phyloP scores from a whole-genome alignment of 257 asterid species.

The Ligustrum vulgare region DNA sequence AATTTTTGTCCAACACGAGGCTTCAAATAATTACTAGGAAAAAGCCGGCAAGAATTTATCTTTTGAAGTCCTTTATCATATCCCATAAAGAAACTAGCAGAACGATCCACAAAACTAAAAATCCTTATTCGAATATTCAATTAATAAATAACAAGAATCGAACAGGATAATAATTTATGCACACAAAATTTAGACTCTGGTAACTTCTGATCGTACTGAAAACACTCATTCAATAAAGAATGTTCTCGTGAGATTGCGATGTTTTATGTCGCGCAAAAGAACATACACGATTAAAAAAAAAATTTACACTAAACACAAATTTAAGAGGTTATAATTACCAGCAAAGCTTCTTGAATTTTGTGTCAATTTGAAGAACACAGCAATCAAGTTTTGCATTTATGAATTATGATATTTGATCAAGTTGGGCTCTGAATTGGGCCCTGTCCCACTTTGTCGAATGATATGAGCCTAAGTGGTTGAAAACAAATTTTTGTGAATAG shows the following conservation, averaged over 20 bases:
- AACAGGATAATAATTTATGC: background rate
- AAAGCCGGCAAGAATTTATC: background rate
- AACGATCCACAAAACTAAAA: background rate
- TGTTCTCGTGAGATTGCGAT: background rate
- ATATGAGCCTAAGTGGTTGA: too few species aligned
- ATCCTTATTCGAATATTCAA: background rate
- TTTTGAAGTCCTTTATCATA: background rate
- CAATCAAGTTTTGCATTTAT: background rate
- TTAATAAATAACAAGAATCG: background rate
- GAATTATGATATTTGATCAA: background rate
- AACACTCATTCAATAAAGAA: background rate
- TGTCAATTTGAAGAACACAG: background rate
- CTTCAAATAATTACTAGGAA: background rate
- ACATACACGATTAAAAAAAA: background rate
- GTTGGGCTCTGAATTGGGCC: background rate
- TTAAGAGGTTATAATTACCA: conserved; percentile 15
- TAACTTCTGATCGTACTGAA: background rate
- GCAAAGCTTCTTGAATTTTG: background rate
- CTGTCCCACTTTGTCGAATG: background rate
- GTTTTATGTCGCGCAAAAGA: background rate
- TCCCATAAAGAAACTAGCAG: background rate
- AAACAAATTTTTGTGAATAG: too few species aligned
- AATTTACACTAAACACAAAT: background rate
- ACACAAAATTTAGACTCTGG: background rate
- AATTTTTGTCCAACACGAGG: background rate